Evolutionary conservation across 2,329 filamentous ascomycete species (phyloP), one percentile per base, ranked within the genome.

Genomic region (Xylariaceae sp.): DNA sequence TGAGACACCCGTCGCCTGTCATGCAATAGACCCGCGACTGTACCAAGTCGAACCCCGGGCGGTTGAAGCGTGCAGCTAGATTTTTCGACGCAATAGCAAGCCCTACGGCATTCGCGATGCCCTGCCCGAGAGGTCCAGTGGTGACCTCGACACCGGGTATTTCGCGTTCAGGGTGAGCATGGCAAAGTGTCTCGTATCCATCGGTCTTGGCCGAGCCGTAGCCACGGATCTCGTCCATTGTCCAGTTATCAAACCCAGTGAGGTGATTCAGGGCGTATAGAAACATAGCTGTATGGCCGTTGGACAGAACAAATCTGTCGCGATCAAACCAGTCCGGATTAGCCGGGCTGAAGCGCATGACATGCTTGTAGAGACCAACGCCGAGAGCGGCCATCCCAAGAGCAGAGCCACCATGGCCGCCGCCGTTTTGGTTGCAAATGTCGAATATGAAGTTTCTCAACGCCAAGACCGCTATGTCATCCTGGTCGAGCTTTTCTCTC

Each of bases 281-380:
- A 53, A 75, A 78, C 12, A 80, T 62, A 50, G 74, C 76, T 1
- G 74, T 70, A 53, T 79, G 76, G 61, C 67, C 80, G 49, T 83
- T 83, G 2, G 78, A 82, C 1, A 83, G 68, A 0, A 83, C 73
- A 55, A 83, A 83, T 18, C 80, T 72, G 57, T 83, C 80, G 10
- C 80, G 68, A 60, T 82, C 80, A 67, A 83, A 81, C 57, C 67
- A 83, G 31, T 71, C 63, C 6, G 76, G 73, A 5, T 71, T 75
- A 6, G 71, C 65, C 0, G 81, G 80, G 1, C 76, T 71, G 53
- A 81, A 84, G 30, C 71, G 70, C 81, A 84, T 83, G 3, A 70
- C 69, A 59, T 84, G n/a, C n/a, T n/a, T n/a, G 78, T 57, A 85
- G 3, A 84, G 62, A 0, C 68, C 65, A 10, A 72, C 60, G 10